These are phyloP conservation scores for Cucurbitaria berberidis DNA, from an alignment of 2,329 filamentous ascomycete species.

Conservation along the genomic window DNA sequence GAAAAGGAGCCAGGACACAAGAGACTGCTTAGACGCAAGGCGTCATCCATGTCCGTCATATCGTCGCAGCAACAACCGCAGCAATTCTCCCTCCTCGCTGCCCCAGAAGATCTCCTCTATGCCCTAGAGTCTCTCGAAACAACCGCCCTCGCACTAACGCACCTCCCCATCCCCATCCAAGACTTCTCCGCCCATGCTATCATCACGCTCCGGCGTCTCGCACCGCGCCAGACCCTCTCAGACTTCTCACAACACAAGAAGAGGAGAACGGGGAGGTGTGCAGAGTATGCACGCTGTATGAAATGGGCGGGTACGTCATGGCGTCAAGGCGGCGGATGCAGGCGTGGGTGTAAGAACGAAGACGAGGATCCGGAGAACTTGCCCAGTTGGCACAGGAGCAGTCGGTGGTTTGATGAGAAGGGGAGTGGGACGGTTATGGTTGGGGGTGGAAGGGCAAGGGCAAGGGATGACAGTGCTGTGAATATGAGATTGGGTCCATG, in stretches of 20 bases:
- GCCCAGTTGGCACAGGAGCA: conserved; percentile 45
- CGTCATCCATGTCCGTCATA: conserved; percentile 15
- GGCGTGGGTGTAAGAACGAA: conserved; percentile 41
- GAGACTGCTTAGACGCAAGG: conserved; percentile 27
- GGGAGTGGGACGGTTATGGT: conserved; percentile 40
- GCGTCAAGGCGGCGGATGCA: conserved; percentile 40
- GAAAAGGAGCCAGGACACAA: conserved; percentile 10
- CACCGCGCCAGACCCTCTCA: conserved; percentile 30
- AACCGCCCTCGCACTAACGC: conserved; percentile 35
- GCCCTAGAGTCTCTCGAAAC: conserved; percentile 44
- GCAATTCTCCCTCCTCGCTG: conserved; percentile 27
- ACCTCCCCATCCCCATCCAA: conserved; percentile 29
- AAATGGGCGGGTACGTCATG: conserved; percentile 42
- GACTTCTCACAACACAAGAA: conserved; percentile 33
- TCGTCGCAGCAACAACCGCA: conserved; percentile 3
- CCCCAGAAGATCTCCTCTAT: conserved; percentile 33
- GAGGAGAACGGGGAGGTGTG: conserved; percentile 26
- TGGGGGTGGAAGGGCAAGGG: conserved; percentile 28
- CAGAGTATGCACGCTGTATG: conserved; percentile 43
- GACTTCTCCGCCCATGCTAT: conserved; percentile 42
- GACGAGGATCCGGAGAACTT: conserved; percentile 40
- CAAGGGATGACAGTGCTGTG: conserved; percentile 2
- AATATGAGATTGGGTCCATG: conserved; percentile 2
- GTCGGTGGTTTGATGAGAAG: conserved; percentile 39
- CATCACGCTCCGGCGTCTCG: conserved; percentile 38